A percentile compares a stretch with the other conserved stretches of the same genome.
Conservation (phyloP, 2,329 filamentous ascomycete species). For the Cryoendolithus antarcticus region DNA sequence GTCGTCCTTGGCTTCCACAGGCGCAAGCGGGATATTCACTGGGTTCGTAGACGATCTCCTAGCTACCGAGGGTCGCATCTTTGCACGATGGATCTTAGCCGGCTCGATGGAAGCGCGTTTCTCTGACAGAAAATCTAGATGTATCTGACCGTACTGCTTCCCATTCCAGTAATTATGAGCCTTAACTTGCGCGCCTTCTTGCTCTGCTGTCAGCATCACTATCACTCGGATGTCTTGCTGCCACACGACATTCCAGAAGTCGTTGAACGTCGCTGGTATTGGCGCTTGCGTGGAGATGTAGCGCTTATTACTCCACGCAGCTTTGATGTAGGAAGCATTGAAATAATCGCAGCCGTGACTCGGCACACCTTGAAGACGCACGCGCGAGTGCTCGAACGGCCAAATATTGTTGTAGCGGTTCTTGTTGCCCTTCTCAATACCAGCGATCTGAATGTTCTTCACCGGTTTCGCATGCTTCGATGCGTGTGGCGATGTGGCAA, state of each 20-base stretch:
- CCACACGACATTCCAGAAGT: conserved; percentile 98
- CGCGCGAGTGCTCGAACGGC: conserved; percentile 86
- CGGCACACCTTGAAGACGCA: conserved; percentile 59
- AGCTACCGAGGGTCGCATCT: conserved; percentile 25
- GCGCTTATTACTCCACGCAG: conserved; percentile 70
- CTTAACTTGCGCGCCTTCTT: conserved; percentile 85
- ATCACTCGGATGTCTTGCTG: conserved; percentile 90
- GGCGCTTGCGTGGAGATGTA: conserved; percentile 96
- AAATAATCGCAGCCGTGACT: conserved; percentile 77
- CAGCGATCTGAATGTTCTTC: conserved; percentile 58
- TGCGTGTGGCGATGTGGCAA: conserved; percentile 27
- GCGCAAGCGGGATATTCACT: conserved; percentile 14
- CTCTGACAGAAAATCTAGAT: conserved; percentile 66
- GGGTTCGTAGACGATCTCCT: conserved; percentile 25
- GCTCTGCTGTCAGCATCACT: conserved; percentile 91
- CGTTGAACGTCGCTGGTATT: conserved; percentile 81
- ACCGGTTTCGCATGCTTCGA: conserved; percentile 21
- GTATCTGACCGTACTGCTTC: conserved; percentile 64
- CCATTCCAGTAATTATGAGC: conserved; percentile 88
- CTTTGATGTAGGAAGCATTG: conserved; percentile 79
- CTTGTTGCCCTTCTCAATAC: conserved; percentile 87
- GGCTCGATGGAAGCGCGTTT: conserved; percentile 66
- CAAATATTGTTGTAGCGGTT: conserved; percentile 98
- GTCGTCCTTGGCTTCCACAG: conserved; percentile 14
- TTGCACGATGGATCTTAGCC: conserved; percentile 36